These are phyloP conservation scores for Claviceps maximensis DNA, from an alignment of 2,329 filamentous ascomycete genomes.

Conservation along the genomic window DNA sequence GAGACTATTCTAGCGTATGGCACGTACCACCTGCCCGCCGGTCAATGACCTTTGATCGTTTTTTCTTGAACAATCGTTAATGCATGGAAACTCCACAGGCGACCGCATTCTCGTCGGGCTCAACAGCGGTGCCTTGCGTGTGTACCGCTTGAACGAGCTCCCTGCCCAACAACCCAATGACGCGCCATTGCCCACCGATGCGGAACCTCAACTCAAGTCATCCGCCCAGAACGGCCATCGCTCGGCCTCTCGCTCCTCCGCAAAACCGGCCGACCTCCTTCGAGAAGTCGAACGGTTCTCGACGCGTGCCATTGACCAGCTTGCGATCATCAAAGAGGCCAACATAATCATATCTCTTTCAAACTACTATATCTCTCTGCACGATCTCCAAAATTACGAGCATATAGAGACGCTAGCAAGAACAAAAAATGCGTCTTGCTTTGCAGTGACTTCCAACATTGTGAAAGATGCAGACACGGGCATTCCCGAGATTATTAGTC, in stretches of 20 bases:
- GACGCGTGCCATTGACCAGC: slow-evolving; percentile 75
- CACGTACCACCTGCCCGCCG: slow-evolving; percentile 22
- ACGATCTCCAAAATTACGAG: slow-evolving; percentile 77
- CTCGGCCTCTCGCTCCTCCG: slow-evolving; percentile 17
- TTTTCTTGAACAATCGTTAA: background rate
- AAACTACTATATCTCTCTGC: slow-evolving; percentile 76
- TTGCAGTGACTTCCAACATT: slow-evolving; percentile 91
- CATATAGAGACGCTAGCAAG: slow-evolving; percentile 65
- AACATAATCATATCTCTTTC: slow-evolving; percentile 83
- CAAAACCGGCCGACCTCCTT: slow-evolving; percentile 64
- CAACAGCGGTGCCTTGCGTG: slow-evolving; percentile 74
- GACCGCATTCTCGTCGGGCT: slow-evolving; percentile 87
- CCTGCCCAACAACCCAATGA: slow-evolving; percentile 22
- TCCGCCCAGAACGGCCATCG: slow-evolving; percentile 16
- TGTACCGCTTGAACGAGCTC: slow-evolving; percentile 79
- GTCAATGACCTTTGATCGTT: background rate
- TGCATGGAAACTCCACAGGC: slow-evolving; percentile 31
- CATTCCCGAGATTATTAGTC: slow-evolving; percentile 84
- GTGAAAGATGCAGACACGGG: slow-evolving; percentile 77
- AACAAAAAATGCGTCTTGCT: slow-evolving; percentile 79
- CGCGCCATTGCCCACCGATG: slow-evolving; percentile 13
- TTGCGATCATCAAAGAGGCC: slow-evolving; percentile 91
- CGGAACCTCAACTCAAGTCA: slow-evolving; percentile 15
- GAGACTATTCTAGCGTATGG: slow-evolving; percentile 89
- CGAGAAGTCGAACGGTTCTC: slow-evolving; percentile 94